These are phyloP conservation scores for Mucor circinelloides DNA, from an alignment of 371 early-diverging fungal genomes.

Conservation along the genomic window DNA sequence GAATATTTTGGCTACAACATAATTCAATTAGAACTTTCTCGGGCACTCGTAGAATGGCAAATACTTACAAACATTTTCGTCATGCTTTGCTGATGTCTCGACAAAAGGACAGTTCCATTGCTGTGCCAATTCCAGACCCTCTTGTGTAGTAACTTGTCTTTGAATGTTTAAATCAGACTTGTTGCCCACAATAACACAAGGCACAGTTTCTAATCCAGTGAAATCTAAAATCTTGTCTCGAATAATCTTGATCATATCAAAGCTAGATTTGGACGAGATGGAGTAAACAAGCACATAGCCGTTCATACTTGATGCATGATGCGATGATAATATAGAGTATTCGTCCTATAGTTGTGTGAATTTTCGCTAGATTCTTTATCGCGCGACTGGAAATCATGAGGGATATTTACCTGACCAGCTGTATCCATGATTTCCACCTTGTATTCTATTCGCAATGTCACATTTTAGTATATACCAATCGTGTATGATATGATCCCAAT, in stretches of 20 bases:
- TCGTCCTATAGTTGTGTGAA: slow-evolving; percentile 70
- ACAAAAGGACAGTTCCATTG: slow-evolving; percentile 85
- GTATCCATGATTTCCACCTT: slow-evolving; percentile 93
- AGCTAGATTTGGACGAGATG: slow-evolving; percentile 81
- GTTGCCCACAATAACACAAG: slow-evolving; percentile 92
- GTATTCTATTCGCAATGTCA: slow-evolving; percentile 57
- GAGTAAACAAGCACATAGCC: slow-evolving; percentile 96
- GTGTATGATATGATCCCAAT: not conserved
- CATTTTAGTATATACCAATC: not conserved
- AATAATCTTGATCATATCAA: slow-evolving; percentile 89
- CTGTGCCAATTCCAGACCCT: slow-evolving; percentile 76
- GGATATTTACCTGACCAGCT: slow-evolving; percentile 73
- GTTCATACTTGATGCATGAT: slow-evolving; percentile 90
- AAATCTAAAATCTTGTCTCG: slow-evolving; percentile 95
- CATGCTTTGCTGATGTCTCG: slow-evolving; percentile 91
- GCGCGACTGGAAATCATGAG: slow-evolving; percentile 25
- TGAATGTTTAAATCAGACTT: slow-evolving; percentile 87
- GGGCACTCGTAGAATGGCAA: not conserved
- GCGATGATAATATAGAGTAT: slow-evolving; percentile 88
- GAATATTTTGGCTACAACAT: slow-evolving; percentile 62
- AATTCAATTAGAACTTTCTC: not conserved
- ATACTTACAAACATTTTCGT: slow-evolving; percentile 83
- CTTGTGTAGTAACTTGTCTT: slow-evolving; percentile 79
- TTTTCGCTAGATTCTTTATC: not conserved
- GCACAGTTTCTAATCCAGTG: slow-evolving; percentile 89